phyloP scores from a whole-genome alignment of 139 green algal species.

The Chlamydomonas eustigma region DNA sequence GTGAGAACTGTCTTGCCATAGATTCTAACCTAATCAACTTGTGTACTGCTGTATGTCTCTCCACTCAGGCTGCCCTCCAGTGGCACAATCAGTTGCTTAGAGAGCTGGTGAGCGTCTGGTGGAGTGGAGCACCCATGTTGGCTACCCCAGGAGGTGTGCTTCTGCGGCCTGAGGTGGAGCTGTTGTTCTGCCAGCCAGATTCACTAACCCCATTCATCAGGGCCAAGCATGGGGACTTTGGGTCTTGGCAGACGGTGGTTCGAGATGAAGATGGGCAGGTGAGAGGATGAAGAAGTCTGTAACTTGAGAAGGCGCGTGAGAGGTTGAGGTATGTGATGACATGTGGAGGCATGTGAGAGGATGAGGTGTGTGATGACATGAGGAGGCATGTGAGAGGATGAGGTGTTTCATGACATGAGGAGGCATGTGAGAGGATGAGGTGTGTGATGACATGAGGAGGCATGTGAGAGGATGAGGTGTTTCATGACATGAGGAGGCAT shows the following conservation, averaged over 20 bases:
- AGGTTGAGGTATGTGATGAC: no score
- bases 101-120: conserved; percentile 24
- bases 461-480: no score
- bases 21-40: not conserved
- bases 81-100: conserved; percentile 25
- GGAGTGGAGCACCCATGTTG: not conserved
- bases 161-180: not conserved
- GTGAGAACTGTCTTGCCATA: no score
- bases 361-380: no score
- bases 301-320: not conserved
- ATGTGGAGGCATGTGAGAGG: no score
- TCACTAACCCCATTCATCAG: not conserved
- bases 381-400: no score
- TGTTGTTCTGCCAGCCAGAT: not conserved
- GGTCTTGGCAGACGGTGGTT: not conserved
- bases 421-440: no score
- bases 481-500: no score
- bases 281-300: not conserved
- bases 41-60: not conserved
- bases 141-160: not conserved
- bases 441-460: no score
- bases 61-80: not conserved
- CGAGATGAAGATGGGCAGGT: not conserved
- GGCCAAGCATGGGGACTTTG: not conserved
- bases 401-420: no score